Evolutionary conservation across 116 monocot species (phyloP).

Genomic region (Dioscorea cayenensis): DNA sequence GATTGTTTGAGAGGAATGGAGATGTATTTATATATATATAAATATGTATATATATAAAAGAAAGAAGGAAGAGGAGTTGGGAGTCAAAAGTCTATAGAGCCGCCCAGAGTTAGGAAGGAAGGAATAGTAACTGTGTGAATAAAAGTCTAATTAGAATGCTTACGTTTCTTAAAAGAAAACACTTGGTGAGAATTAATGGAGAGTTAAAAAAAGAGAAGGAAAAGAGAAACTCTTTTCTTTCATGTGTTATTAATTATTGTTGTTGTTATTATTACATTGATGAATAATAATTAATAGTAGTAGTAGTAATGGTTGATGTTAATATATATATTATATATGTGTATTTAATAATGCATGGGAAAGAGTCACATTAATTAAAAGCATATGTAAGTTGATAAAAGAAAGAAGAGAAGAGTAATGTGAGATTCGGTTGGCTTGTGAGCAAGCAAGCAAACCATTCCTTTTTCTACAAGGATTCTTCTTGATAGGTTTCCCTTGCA

Average conservation of each 20-base stretch:
- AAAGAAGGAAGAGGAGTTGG: background rate
- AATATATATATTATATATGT: no score
- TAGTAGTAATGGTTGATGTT: no score
- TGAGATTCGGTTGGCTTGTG: constrained; percentile 1
- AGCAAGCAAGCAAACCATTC: constrained; percentile 7
- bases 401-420: background rate
- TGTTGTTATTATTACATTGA: background rate
- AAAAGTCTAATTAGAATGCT: background rate
- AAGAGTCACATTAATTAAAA: constrained; percentile 7
- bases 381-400: background rate
- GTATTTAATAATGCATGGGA: background rate
- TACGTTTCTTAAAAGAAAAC: constrained; percentile 8
- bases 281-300: background rate
- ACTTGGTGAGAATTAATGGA: no score
- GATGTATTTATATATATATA: background rate
- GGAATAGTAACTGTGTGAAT: constrained; percentile 4
- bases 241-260: no score
- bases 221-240: background rate
- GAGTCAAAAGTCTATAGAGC: background rate
- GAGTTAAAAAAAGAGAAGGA: background rate
- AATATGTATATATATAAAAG: no score
- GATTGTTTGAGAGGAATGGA: background rate
- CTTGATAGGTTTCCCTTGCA: constrained; percentile 7
- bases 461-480: constrained; percentile 2
- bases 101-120: constrained; percentile 1